Base-by-base conservation (phyloP, 1,284 basidiomycete species). In the Austroboletus niveus region DNA sequence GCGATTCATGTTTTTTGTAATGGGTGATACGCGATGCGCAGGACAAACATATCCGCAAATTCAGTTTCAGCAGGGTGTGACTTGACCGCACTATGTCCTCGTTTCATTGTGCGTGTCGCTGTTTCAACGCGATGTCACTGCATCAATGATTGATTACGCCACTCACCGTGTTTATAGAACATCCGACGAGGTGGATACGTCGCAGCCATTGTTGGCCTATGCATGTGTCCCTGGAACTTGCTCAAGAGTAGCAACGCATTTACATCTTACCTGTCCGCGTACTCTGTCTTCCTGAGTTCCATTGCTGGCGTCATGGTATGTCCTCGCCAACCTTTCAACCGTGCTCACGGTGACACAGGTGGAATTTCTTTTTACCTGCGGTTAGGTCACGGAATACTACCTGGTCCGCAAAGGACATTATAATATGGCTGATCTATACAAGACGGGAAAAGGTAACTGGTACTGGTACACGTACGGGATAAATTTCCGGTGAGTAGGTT, bases 1-100 rank as follows among this genome's bases (percentile, higher is more conserved):
- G 62, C 54, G 57, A 63, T 48, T 61, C 54, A 57, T 51, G 22
- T 48, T 53, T 45, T 51, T 54, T 48, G 46, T 38, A 39, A 54
- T 51, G 40, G 42, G 43, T 41, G 47, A 27, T 44, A 42, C 35
- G 29, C 36, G 27, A 24, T 48, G 51, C 29, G 45, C 48, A 85
- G 84, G 29, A 87, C 85, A 41, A 92, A 90, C 68, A 88, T 92
- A 60, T 87, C 87, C 11, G 90, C 92, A 47, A 94, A 94, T 73
- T 87, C 87, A 4, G 82, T 94, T 58, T 87, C 84, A 35, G 91
- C 91, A 5, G 90, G 92, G 7, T 91, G 89, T 62, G 92, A 94
- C 70, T 72, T 94, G 57, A 92, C 91, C 1, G 84, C 90, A 3
- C 76, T 93, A 34, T 75, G 84, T 59, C 89, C 92, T 51, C 84